phyloP scores from a whole-genome alignment of 208 protist species.

The Crithidia bombi region DNA sequence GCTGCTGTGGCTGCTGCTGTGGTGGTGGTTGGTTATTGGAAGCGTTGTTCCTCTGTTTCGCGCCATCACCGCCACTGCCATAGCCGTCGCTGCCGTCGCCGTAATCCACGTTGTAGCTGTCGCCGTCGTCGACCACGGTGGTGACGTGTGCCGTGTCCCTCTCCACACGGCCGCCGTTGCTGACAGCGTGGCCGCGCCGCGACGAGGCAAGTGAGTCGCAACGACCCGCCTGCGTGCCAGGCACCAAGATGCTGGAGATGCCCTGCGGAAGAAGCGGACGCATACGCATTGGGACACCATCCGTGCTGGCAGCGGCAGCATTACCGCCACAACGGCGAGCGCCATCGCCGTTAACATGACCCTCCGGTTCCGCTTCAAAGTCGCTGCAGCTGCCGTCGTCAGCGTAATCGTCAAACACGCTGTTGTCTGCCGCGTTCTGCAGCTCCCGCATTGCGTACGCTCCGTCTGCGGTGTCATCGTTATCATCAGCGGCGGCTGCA shows the following conservation, averaged over 20 bases:
- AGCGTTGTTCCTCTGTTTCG: not conserved
- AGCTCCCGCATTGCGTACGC: conserved; percentile 53
- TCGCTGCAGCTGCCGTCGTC: conserved; percentile 19
- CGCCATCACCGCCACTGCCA: conserved; percentile 3
- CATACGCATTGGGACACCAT: conserved; percentile 10
- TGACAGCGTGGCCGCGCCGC: not conserved
- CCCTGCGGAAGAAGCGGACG: conserved; percentile 24
- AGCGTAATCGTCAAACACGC: conserved; percentile 69
- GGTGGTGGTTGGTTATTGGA: too few relatives aligned
- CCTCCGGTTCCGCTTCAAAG: conserved; percentile 9
- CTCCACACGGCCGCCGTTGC: not conserved
- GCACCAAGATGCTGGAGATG: conserved; percentile 29
- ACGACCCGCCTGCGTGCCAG: not conserved
- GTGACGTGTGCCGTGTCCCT: conserved; percentile 3
- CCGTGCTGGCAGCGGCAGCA: conserved; percentile 1
- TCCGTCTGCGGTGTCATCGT: not conserved
- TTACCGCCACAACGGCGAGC: not conserved
- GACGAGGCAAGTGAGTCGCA: not conserved
- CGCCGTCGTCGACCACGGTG: conserved; percentile 1
- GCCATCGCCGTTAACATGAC: not conserved
- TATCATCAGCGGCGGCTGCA: too few relatives aligned
- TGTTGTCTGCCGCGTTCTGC: conserved; percentile 74
- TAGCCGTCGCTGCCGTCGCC: not conserved
- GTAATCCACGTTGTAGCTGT: conserved; percentile 7
- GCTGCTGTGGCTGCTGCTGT: not conserved